Base-by-base conservation (phyloP, 768 basidiomycete genomes). In the Leccinum barrowsii region DNA sequence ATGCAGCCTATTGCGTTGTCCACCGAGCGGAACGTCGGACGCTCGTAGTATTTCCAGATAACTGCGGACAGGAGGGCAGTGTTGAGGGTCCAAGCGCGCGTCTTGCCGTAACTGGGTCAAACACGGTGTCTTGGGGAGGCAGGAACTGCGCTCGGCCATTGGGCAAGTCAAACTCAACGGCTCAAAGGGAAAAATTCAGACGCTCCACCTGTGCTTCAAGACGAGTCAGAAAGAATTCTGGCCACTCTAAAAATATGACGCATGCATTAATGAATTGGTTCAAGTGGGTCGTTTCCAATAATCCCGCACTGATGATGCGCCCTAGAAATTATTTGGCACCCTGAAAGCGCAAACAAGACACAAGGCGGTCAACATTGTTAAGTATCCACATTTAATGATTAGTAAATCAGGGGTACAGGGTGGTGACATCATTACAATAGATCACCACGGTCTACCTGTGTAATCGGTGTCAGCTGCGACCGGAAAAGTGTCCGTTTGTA, bases 321-420 rank as follows among this genome's bases (percentile, higher is more conserved):
- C 37, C 49, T 28, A 30, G 52, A 52, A 46, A 46, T 50, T 50
- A 48, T 35, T 26, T 17, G 34, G 40, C 3, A 3, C 50, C 52
- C 59, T 57, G 44, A 58, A 44, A 49, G 46, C 57, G 34, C 50
- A 22, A 58, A 51, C 57, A 54, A 55, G 19, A 13, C 42, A 50
- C 50, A 59, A 54, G 50, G 47, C 22, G 32, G 32, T 40, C 42
- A 35, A 53, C 34, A 50, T 54, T 56, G 54, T 59, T 21, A 53
- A 24, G 49, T 26, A 55, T 58, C 34, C 48, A 48, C 17, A 44
- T 44, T 46, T 47, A 52, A 44, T 34, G 32, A 62, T 55, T 30
- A 42, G n/a, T 40, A 63, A 46, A 52, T 51, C 30, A 54, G 17
- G 59, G 61, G 63, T 49, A 66, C 61, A 69, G 57, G 59, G 63